Conservation (phyloP, 2,329 filamentous ascomycete species). For the Xylariales sp. region DNA sequence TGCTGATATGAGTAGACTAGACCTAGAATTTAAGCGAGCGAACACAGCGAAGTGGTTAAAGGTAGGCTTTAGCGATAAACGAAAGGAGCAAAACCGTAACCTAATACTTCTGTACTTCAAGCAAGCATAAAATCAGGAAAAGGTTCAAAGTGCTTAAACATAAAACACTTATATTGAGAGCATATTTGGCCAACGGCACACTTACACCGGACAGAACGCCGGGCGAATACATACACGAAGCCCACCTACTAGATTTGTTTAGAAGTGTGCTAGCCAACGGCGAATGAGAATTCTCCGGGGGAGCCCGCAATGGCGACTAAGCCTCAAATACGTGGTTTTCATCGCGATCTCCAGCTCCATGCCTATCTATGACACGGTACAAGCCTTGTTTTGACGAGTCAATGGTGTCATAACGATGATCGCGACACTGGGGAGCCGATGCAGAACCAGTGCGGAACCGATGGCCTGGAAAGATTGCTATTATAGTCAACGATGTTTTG, state of each 20-base stretch:
- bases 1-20: conserved; percentile 28
- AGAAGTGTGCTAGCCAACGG: neutral
- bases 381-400: conserved; percentile 34
- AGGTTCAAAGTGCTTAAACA: neutral
- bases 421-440: conserved; percentile 26
- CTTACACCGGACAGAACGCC: too few relatives aligned
- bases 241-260: too few relatives aligned
- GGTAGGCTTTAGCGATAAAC: conserved; percentile 15
- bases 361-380: neutral
- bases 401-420: conserved; percentile 41
- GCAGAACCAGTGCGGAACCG: conserved; percentile 9
- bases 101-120: neutral
- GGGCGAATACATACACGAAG: too few relatives aligned
- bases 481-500: conserved; percentile 14
- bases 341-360: neutral
- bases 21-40: conserved; percentile 41
- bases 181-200: neutral
- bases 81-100: neutral
- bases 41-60: conserved; percentile 37
- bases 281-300: too few relatives aligned
- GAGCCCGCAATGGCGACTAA: too few relatives aligned
- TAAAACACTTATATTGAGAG: neutral
- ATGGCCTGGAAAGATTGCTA: conserved; percentile 21
- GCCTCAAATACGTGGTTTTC: too few relatives aligned
- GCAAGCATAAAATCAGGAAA: neutral